Percentiles rank a stretch among this genome's conserved stretches.
phyloP scores from a whole-genome alignment of 768 basidiomycete genomes.

The Termitomyces sp. region DNA sequence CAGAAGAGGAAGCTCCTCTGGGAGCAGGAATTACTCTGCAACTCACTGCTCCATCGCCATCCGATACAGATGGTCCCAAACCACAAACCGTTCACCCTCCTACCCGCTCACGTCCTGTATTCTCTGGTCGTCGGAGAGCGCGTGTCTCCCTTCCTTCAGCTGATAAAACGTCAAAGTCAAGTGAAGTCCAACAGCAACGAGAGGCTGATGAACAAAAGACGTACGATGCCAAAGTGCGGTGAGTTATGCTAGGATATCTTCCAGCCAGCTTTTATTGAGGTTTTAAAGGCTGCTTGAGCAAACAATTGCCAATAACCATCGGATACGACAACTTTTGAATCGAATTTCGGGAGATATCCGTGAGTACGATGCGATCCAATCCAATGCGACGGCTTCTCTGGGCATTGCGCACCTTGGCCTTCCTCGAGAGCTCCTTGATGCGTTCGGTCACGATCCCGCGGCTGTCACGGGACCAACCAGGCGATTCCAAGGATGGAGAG shows the following conservation, averaged over 20 bases:
- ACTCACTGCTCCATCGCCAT: conserved; percentile 11
- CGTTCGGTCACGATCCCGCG: conserved; percentile 75
- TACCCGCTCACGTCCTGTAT: conserved; percentile 31
- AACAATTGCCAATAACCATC: conserved; percentile 57
- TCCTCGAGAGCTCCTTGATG: conserved; percentile 68
- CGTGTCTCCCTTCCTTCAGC: conserved; percentile 26
- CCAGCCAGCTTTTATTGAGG: background rate
- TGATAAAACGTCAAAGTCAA: conserved; percentile 23
- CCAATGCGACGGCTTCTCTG: conserved; percentile 46
- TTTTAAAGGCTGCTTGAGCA: conserved; percentile 57
- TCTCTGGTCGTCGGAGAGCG: conserved; percentile 26
- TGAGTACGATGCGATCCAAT: conserved; percentile 65
- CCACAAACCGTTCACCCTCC: background rate
- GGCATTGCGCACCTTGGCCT: conserved; percentile 48
- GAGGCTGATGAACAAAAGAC: conserved; percentile 49
- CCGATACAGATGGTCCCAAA: conserved; percentile 6
- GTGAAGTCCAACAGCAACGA: conserved; percentile 32
- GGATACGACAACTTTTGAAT: conserved; percentile 68
- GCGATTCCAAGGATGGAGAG: conserved; percentile 61
- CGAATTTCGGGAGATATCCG: conserved; percentile 58
- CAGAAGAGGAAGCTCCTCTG: conserved; percentile 6
- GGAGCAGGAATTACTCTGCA: conserved; percentile 12
- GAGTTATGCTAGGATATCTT: conserved; percentile 21
- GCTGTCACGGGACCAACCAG: conserved; percentile 70
- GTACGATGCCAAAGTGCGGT: conserved; percentile 61